Percentiles rank a stretch among this genome's conserved stretches.
phyloP scores from a whole-genome alignment of 345 rosid species.

The Theobroma cacao region DNA sequence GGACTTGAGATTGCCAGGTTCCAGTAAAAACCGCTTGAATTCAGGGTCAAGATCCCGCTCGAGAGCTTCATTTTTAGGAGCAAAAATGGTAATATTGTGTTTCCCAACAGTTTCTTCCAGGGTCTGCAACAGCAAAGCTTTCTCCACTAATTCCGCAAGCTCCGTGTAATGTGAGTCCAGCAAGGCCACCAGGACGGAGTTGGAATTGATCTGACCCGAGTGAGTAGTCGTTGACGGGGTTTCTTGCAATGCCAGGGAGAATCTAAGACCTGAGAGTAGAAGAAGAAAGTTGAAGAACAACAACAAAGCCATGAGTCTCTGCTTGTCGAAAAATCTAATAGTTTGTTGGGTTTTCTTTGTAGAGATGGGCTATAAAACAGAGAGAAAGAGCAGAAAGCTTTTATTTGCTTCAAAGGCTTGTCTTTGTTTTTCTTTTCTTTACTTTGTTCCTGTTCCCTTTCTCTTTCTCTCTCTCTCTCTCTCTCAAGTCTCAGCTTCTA shows the following conservation, averaged over 20 bases:
- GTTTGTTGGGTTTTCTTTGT: background rate
- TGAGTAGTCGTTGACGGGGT: background rate
- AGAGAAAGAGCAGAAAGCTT: background rate
- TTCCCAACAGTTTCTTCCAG: slow-evolving; percentile 56
- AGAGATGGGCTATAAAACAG: background rate
- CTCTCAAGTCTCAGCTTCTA: background rate
- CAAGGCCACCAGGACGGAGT: slow-evolving; percentile 72
- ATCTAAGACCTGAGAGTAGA: background rate
- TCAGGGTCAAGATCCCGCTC: slow-evolving; percentile 74
- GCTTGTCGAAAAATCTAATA: background rate
- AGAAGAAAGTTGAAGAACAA: slow-evolving; percentile 3
- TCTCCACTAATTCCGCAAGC: slow-evolving; percentile 68
- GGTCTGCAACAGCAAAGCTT: slow-evolving; percentile 64
- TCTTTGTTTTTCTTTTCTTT: background rate
- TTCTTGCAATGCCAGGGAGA: slow-evolving; percentile 18
- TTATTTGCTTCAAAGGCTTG: slow-evolving; percentile 20
- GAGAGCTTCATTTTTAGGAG: slow-evolving; percentile 70
- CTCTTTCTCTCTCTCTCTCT: background rate
- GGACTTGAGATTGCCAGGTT: slow-evolving; percentile 67
- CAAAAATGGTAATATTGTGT: slow-evolving; percentile 69
- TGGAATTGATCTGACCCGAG: slow-evolving; percentile 61
- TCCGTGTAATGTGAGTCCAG: slow-evolving; percentile 84
- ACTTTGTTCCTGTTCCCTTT: background rate
- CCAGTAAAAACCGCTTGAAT: slow-evolving; percentile 72
- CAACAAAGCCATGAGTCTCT: background rate